A percentile compares a stretch with the other conserved stretches of the same genome.
These are phyloP conservation scores for Hevea brasiliensis DNA, from an alignment of 345 rosid genomes.

Conservation along the genomic window DNA sequence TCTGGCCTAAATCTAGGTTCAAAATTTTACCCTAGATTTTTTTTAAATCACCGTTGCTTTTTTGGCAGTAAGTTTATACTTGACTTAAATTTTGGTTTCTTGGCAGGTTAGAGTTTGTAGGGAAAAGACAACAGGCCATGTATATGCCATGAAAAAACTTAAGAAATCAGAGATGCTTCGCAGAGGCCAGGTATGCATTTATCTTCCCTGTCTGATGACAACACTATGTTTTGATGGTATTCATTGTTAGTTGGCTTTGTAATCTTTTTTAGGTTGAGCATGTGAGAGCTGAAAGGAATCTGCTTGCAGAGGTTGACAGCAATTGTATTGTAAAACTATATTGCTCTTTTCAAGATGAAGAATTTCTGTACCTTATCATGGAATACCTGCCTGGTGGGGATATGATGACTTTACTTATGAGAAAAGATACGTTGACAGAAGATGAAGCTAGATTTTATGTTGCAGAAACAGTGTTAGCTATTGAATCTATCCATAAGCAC, in stretches of 20 bases:
- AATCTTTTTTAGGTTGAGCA: conserved; percentile 68
- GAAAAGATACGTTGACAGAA: conserved; percentile 89
- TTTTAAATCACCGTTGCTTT: not conserved
- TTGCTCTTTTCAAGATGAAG: conserved; percentile 93
- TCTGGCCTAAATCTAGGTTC: too few relatives aligned
- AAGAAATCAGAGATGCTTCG: conserved; percentile 96
- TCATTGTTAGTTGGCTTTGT: conserved; percentile 13
- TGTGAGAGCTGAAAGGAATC: conserved; percentile 92
- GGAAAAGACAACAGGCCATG: conserved; percentile 85
- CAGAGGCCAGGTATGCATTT: conserved; percentile 78
- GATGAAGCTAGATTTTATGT: conserved; percentile 88
- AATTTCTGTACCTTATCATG: conserved; percentile 86
- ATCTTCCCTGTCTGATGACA: conserved; percentile 12
- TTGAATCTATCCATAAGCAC: conserved; percentile 89
- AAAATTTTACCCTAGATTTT: not conserved
- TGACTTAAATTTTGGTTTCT: conserved; percentile 23
- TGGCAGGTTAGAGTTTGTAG: conserved; percentile 84
- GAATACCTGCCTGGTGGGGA: conserved; percentile 97
- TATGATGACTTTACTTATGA: conserved; percentile 96
- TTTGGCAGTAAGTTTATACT: not conserved
- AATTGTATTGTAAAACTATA: conserved; percentile 92
- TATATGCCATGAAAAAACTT: conserved; percentile 95
- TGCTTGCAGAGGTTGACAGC: conserved; percentile 96
- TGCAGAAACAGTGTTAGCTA: conserved; percentile 83
- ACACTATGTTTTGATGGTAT: conserved; percentile 14